These are phyloP conservation scores for Amyloporia xantha DNA, from an alignment of 768 basidiomycete species.

Conservation along the genomic window DNA sequence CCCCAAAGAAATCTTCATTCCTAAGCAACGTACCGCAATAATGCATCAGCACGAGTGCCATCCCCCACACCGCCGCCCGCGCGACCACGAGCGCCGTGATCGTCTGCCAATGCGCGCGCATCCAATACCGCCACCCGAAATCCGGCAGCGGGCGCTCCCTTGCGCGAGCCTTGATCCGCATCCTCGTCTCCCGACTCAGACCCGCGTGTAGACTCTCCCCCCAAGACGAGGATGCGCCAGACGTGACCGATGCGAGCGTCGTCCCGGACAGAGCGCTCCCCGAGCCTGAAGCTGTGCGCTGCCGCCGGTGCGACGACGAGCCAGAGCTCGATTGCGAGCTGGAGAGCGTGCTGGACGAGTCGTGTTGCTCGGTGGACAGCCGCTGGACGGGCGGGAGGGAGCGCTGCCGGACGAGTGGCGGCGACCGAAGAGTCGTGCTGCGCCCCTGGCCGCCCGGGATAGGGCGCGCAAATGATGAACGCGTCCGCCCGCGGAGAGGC, in stretches of 20 bases:
- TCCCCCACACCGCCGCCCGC: slow-evolving; percentile 21
- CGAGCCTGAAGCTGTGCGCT: not conserved
- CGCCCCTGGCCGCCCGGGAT: not conserved
- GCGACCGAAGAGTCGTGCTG: not conserved
- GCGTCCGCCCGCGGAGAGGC: not conserved
- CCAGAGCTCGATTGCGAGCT: slow-evolving; percentile 7
- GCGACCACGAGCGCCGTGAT: slow-evolving; percentile 14
- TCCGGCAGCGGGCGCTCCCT: slow-evolving; percentile 19
- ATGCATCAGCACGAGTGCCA: slow-evolving; percentile 25
- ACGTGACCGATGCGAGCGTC: slow-evolving; percentile 9
- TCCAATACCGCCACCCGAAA: slow-evolving; percentile 21
- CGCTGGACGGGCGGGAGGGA: slow-evolving; percentile 1
- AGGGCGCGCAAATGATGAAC: not conserved
- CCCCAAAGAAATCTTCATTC: too few relatives aligned
- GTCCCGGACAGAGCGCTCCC: slow-evolving; percentile 10
- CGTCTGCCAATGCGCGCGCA: slow-evolving; percentile 13
- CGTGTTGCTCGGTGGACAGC: not conserved
- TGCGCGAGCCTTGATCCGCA: slow-evolving; percentile 21
- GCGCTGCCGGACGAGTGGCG: not conserved
- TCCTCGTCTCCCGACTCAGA: slow-evolving; percentile 21
- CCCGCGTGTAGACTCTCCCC: slow-evolving; percentile 19
- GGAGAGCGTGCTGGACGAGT: slow-evolving; percentile 8
- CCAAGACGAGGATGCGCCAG: slow-evolving; percentile 14
- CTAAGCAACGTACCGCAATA: slow-evolving; percentile 23
- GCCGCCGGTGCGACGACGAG: slow-evolving; percentile 10